Base-by-base conservation (phyloP, 768 basidiomycete genomes). In the Suillus sp. region DNA sequence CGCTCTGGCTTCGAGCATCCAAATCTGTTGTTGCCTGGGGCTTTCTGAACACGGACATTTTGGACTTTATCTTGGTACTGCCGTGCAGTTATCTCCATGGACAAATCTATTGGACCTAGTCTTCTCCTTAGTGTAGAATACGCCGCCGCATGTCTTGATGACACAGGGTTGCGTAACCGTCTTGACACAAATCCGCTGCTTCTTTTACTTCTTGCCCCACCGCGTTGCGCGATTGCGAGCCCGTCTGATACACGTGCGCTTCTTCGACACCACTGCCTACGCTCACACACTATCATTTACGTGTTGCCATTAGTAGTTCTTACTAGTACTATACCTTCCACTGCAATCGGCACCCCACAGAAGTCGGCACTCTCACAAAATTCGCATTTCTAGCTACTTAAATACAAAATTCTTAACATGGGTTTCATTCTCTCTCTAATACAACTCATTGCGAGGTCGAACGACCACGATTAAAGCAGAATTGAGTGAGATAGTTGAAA, bases 1-100 rank as follows among this genome's bases (percentile, higher is more conserved):
- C 86, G 88, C 60, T 65, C 70, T 50, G 86, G 84, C 47, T 89
- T 90, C 70, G 77, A 82, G 67, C 85, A 86, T 69, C 84, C 85
- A 16, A 79, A 86, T 51, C 80, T 91, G 50, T 74, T 79, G 13
- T 71, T 87, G 64, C 83, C 85, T 6, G 87, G 86, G 37, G 84
- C 81, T 35, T 88, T 90, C 74, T 89, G 73, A 80, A 11, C 11
- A 47, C 48, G 16, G 50, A 42, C 14, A 54, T 35, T 62, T 38
- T 40, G 50, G 40, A 35, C 20, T 53, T n/a, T 9, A 25, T 57
- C 25, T 38, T 57, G 18, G 56, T 57, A 30, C 38, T 40, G 38
- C 56, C 18, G 27, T 27, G 38, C 56, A 30, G 38, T 40, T 56
- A 45, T 38, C 37, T 34, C 20, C 51, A 34, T 34, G 27, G 25